Conservation (phyloP, 805 yeast species). For the Starmera dryadoides region DNA sequence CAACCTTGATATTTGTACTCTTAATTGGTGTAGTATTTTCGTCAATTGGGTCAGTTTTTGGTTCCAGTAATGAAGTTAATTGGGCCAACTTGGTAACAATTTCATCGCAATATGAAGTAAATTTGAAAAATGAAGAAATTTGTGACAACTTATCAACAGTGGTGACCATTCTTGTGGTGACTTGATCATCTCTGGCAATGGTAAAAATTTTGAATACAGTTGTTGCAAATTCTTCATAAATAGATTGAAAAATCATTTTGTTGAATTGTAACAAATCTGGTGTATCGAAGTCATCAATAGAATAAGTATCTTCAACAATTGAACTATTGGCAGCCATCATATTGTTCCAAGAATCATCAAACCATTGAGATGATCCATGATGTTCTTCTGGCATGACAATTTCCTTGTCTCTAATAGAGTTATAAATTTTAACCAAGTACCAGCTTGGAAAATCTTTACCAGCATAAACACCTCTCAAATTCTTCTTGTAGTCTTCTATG, state of each 20-base stretch:
- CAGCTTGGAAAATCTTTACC: constrained; percentile 76
- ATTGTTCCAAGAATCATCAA: constrained; percentile 81
- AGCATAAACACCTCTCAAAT: constrained; percentile 74
- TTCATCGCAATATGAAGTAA: constrained; percentile 52
- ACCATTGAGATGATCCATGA: constrained; percentile 86
- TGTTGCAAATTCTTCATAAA: constrained; percentile 58
- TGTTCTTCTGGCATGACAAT: constrained; percentile 98
- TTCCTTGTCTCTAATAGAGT: constrained; percentile 76
- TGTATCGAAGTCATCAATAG: constrained; percentile 13
- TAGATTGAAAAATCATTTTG: constrained; percentile 56
- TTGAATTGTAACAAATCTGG: constrained; percentile 51
- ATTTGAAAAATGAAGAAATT: constrained; percentile 60
- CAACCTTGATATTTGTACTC: constrained; percentile 15
- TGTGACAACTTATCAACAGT: constrained; percentile 81
- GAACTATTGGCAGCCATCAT: constrained; percentile 39
- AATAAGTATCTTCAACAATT: constrained; percentile 19
- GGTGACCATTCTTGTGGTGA: constrained; percentile 79
- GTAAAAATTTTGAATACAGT: constrained; percentile 75
- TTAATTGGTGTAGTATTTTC: constrained; percentile 2
- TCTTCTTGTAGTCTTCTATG: constrained; percentile 70
- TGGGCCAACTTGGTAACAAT: constrained; percentile 61
- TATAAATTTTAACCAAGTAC: constrained; percentile 76
- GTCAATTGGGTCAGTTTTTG: constrained; percentile 2
- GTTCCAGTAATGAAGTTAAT: constrained; percentile 56
- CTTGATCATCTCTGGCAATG: constrained; percentile 85